Conservation (phyloP, 768 basidiomycete species). For the Pisolithus microcarpus region DNA sequence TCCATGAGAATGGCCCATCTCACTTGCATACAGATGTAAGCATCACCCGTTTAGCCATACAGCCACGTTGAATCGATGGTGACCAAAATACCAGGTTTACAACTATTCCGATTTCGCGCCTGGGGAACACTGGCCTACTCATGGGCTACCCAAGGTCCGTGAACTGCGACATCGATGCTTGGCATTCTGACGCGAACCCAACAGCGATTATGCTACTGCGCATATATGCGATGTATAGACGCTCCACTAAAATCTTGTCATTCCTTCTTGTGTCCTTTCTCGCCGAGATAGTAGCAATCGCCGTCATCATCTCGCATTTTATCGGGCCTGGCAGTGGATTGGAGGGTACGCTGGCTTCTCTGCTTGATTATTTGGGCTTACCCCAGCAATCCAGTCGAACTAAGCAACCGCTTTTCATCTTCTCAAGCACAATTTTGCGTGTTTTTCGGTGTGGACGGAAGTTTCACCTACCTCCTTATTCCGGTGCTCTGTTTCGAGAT, state of each 20-base stretch:
- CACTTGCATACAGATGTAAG: constrained; percentile 16
- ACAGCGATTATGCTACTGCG: constrained; percentile 28
- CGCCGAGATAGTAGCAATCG: constrained; percentile 19
- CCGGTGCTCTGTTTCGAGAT: constrained; percentile 26
- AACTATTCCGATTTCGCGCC: constrained; percentile 25
- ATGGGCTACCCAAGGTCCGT: constrained; percentile 27
- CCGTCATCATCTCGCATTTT: constrained; percentile 18
- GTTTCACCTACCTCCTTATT: constrained; percentile 23
- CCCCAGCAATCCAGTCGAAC: background rate
- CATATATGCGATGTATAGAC: constrained; percentile 28
- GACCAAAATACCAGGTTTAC: constrained; percentile 13
- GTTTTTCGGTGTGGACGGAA: constrained; percentile 16
- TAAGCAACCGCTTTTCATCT: constrained; percentile 7
- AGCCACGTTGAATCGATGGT: background rate
- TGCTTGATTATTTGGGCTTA: background rate
- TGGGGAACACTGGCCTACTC: constrained; percentile 26
- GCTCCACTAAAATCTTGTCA: constrained; percentile 14
- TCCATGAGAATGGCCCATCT: background rate
- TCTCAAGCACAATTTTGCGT: constrained; percentile 11
- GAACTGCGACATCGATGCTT: background rate
- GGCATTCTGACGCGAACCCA: constrained; percentile 3
- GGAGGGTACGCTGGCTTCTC: constrained; percentile 10
- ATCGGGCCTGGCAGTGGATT: constrained; percentile 21
- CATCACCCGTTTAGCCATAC: background rate
- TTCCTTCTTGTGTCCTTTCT: constrained; percentile 14